Base-by-base conservation (phyloP, 129 eudicot genomes). In the Flaveria ramosissima region DNA sequence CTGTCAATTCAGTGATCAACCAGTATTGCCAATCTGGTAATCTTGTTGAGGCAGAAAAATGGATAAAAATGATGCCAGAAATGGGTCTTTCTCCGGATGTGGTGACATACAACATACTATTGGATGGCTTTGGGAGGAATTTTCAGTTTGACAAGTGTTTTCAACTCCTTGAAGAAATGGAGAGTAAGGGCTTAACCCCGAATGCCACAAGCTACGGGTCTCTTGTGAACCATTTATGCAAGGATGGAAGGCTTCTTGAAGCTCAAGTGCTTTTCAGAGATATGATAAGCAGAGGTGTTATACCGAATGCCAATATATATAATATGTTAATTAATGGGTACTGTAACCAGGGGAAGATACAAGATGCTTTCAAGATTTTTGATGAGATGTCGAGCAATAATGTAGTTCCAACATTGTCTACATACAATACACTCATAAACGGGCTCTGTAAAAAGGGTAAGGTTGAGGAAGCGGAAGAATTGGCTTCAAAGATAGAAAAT, bases 401-500 rank as follows among this genome's bases (percentile, higher is more conserved):
- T n/a, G 74, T 80, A 24, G 67, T 4, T 51, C 83, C 83, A 52
- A 72, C 74, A 13, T 41, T 80, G 73, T 72, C 41, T 42, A 80
- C 83, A 0, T 80, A 80, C 30, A 80, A 80, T 72, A 72, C 83
- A 12, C 73, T 80, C 47, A 73, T 80, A 36, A 64, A 80, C 7
- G 83, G 83, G 52, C 74, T 80, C 36, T 80, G 78, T 74, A 80
- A 72, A 80, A 80, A 39, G 36, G 83, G 83, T 7, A 79, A 27
- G 72, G 78, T 79, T 72, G 78, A 71, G 27, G 74, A 64, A 72
- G 83, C 83, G 4, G 78, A 79, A 71, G 78, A 79, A 72, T 16
- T 79, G 12, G 74, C 73, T 65, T 73, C 48, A 36, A 51, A 73
- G 15, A 36, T 63, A 42, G 42, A 56, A 45, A 26, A 45, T 69